Conservation (phyloP, 164 flowering plant species). For the Vitis labrusca region DNA sequence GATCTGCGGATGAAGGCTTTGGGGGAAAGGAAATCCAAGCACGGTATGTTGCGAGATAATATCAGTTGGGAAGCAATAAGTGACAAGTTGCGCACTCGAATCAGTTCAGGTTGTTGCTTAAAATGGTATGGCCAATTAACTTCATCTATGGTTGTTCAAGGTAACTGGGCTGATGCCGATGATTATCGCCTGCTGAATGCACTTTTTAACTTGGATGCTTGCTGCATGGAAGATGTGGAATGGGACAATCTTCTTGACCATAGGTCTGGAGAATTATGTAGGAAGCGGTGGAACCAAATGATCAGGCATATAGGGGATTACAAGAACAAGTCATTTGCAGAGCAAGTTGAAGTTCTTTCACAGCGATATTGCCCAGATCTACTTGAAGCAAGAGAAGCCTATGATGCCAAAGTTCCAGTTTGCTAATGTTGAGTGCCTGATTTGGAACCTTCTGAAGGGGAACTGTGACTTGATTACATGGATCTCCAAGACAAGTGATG, state of each 20-base stretch:
- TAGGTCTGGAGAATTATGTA: slow-evolving; percentile 49
- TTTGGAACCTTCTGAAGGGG: too few relatives aligned
- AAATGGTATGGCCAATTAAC: slow-evolving; percentile 61
- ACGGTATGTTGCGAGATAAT: slow-evolving; percentile 77
- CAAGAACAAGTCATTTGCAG: slow-evolving; percentile 47
- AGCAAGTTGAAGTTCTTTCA: slow-evolving; percentile 20
- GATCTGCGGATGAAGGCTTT: slow-evolving; percentile 48
- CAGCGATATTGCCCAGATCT: slow-evolving; percentile 45
- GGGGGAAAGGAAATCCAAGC: slow-evolving; percentile 52
- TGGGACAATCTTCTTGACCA: slow-evolving; percentile 67
- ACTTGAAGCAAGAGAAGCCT: slow-evolving; percentile 44
- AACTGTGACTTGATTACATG: too few relatives aligned
- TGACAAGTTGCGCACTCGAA: slow-evolving; percentile 43
- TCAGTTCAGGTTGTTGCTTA: slow-evolving; percentile 29
- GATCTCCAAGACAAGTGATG: too few relatives aligned
- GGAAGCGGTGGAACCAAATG: slow-evolving; percentile 67
- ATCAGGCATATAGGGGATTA: slow-evolving; percentile 48
- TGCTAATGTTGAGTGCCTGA: too few relatives aligned
- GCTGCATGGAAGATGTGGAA: slow-evolving; percentile 58
- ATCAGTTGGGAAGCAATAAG: slow-evolving; percentile 66
- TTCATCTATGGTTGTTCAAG: slow-evolving; percentile 61
- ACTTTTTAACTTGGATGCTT: slow-evolving; percentile 54
- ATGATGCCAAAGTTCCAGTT: slow-evolving; percentile 27
- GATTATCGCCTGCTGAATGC: slow-evolving; percentile 53
- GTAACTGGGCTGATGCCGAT: slow-evolving; percentile 60